These are phyloP conservation scores for Pyracantha coccinea DNA, from an alignment of 331 rosid genomes.

Conservation along the genomic window DNA sequence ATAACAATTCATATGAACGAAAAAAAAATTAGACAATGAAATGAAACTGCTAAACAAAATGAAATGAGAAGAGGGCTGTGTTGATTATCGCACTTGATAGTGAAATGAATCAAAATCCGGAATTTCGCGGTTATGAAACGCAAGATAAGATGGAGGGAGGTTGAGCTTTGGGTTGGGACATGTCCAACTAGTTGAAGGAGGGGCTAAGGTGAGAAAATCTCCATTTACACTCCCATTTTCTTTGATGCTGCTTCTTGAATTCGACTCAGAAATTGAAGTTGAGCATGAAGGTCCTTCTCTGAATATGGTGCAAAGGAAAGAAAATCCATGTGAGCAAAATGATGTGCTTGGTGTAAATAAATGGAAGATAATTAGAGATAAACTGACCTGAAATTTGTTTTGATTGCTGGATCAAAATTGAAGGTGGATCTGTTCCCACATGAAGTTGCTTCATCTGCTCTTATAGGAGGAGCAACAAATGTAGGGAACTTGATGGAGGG, in stretches of 20 bases:
- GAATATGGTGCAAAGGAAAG: slow-evolving; percentile 14
- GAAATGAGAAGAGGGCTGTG: neutral
- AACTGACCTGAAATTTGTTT: slow-evolving; percentile 36
- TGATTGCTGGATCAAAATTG: slow-evolving; percentile 20
- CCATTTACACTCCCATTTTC: slow-evolving; percentile 34
- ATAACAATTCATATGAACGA: slow-evolving; percentile 3
- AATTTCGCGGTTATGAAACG: slow-evolving; percentile 22
- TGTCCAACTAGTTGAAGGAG: slow-evolving; percentile 27
- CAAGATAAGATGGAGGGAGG: slow-evolving; percentile 14
- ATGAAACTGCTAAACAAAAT: neutral
- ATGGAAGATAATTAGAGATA: neutral
- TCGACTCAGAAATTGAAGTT: slow-evolving; percentile 33
- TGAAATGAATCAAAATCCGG: slow-evolving; percentile 23
- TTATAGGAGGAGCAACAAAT: slow-evolving; percentile 17
- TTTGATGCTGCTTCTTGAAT: slow-evolving; percentile 26
- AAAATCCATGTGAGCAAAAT: neutral
- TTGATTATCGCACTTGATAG: slow-evolving; percentile 31
- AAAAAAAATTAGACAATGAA: no score
- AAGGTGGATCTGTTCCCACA: slow-evolving; percentile 5
- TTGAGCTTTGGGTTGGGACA: slow-evolving; percentile 22
- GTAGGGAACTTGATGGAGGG: slow-evolving; percentile 33
- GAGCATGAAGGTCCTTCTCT: slow-evolving; percentile 48
- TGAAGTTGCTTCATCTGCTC: slow-evolving; percentile 22
- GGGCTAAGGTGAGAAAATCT: slow-evolving; percentile 55
- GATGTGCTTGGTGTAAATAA: neutral